A percentile compares a stretch with the other conserved stretches of the same genome.
These are phyloP conservation scores for Ophiocordyceps camponoti-floridani DNA, from an alignment of 2,329 filamentous ascomycete species.

Conservation along the genomic window DNA sequence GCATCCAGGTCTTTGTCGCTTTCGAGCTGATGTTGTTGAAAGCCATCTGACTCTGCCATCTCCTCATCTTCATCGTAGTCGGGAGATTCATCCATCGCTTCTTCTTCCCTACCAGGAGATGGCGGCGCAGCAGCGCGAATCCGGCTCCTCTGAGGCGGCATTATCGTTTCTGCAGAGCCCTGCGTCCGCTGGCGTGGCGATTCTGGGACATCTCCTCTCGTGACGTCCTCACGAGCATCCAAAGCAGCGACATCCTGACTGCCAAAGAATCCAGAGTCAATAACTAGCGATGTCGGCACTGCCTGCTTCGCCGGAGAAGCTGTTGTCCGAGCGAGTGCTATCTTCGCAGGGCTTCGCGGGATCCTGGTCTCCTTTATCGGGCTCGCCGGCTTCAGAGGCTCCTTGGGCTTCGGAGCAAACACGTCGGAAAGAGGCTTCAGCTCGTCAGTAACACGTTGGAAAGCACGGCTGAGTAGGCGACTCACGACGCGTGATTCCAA, in stretches of 20 bases:
- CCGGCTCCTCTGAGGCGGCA: constrained; percentile 7
- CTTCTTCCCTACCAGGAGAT: constrained; percentile 21
- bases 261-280: constrained; percentile 57
- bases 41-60: background rate
- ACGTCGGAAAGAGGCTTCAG: constrained; percentile 40
- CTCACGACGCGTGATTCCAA: constrained; percentile 46
- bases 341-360: constrained; percentile 16
- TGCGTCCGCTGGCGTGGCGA: constrained; percentile 5
- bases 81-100: constrained; percentile 7
- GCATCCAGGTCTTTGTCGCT: background rate
- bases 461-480: constrained; percentile 2
- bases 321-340: constrained; percentile 12
- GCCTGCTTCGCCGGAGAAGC: constrained; percentile 13
- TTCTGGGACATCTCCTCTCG: constrained; percentile 4
- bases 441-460: constrained; percentile 8
- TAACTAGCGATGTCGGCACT: constrained; percentile 8
- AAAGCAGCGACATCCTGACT: constrained; percentile 29
- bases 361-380: constrained; percentile 21
- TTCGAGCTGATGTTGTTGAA: background rate
- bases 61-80: constrained; percentile 1
- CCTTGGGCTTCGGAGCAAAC: constrained; percentile 36
- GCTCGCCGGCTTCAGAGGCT: constrained; percentile 35
- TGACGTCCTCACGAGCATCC: background rate
- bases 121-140: constrained; percentile 11
- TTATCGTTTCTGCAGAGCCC: constrained; percentile 3